phyloP scores from a whole-genome alignment of 345 rosid species.

The Brassica carinata region DNA sequence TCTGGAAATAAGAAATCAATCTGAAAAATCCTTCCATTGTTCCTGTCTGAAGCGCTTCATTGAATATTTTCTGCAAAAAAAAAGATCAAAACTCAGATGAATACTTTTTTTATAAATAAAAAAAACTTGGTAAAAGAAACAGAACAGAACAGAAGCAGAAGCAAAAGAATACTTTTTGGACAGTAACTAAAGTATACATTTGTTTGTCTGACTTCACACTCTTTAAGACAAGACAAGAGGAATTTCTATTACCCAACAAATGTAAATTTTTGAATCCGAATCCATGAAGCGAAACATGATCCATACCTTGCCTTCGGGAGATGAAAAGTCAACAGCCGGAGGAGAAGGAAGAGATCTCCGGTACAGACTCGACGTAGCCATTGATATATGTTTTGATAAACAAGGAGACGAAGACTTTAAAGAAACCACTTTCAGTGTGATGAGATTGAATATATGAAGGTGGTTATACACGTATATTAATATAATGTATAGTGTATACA shows the following conservation, averaged over 20 bases:
- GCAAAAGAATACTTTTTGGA: not conserved
- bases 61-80: slow-evolving; percentile 62
- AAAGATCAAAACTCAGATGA: not conserved
- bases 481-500: not conserved
- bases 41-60: slow-evolving; percentile 80
- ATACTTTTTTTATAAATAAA: not conserved
- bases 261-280: not conserved
- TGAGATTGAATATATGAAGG: not conserved
- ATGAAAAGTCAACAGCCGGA: slow-evolving; percentile 84
- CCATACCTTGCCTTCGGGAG: slow-evolving; percentile 71
- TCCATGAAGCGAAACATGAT: not conserved
- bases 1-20: slow-evolving; percentile 83
- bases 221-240: not conserved
- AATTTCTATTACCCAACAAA: not conserved
- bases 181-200: not conserved
- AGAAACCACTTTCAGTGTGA: not conserved
- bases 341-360: slow-evolving; percentile 74
- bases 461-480: not conserved
- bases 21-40: slow-evolving; percentile 90
- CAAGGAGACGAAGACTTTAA: not conserved
- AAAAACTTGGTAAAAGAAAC: no score
- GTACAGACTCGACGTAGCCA: slow-evolving; percentile 72
- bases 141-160: not conserved
- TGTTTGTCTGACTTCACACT: slow-evolving; percentile 10
- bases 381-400: slow-evolving; percentile 4